Base-by-base conservation (phyloP, 2,329 filamentous ascomycete genomes). In the Cytospora mali region DNA sequence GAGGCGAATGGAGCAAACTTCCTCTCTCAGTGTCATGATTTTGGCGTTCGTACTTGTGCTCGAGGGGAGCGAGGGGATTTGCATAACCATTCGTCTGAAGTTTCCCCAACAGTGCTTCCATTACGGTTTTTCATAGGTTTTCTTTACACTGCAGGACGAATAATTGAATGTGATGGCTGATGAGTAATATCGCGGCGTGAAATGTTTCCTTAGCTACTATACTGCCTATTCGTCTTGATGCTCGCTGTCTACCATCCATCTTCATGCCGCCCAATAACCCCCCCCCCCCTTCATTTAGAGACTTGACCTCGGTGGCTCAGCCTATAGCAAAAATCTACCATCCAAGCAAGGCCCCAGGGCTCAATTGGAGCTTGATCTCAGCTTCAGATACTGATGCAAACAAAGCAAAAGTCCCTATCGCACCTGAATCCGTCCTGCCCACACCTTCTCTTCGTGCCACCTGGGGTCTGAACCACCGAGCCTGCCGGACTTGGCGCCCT, bases 321-420 rank as follows among this genome's bases (percentile, higher is more conserved):
- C 14, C 13, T 39, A 16, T 35, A 25, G n/a, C 21, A 18, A 25
- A 31, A 31, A 58, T 35, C 2, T 10, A 21, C 18, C 4, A 42
- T 42, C n/a, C 39, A 21, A 21, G 18, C n/a, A n/a, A n/a, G n/a
- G n/a, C 5, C 10, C 39, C 6, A 42, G 18, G 9, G 0, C 18
- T 16, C 18, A 4, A 3, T 9, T 10, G 39, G 14, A 49, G 46
- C 16, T n/a, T 14, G 16, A 25, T n/a, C 11, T n/a, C n/a, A n/a
- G n/a, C 9, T 23, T 42, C 46, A 60, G 28, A 51, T 52, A 16
- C 27, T 48, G 23, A 84, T 74, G 68, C 85, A 88, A 11, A 76
- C 78, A 67, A 88, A 86, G 72, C 86, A 88, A 73, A 87, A 88
- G 64, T 84, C 80, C 59, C 81, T 76, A 4, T 79, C 80, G 65